Evolutionary conservation across 2,329 filamentous ascomycete species (phyloP).

Genomic region (Trichoderma afroharzianum): DNA sequence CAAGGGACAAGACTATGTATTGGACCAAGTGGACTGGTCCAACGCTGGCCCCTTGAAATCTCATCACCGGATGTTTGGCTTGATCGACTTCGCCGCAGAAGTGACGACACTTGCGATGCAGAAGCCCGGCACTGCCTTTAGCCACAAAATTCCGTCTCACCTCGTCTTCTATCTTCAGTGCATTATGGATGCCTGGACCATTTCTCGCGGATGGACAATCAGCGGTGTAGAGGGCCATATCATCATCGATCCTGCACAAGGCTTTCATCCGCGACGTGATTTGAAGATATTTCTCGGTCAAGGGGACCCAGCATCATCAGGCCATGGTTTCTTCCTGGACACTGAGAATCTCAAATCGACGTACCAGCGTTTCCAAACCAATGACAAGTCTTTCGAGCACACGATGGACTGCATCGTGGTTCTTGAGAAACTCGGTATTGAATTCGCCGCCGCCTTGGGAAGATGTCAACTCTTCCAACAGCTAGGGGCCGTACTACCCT

Average conservation of each 20-base stretch:
- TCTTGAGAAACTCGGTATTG: slow-evolving; percentile 10
- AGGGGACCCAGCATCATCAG: slow-evolving; percentile 23
- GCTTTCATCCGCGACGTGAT: slow-evolving; percentile 38
- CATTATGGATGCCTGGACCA: slow-evolving; percentile 45
- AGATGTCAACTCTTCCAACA: slow-evolving; percentile 19
- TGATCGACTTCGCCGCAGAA: slow-evolving; percentile 43
- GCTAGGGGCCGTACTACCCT: slow-evolving; percentile 32
- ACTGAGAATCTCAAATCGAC: background rate
- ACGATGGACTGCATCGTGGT: background rate
- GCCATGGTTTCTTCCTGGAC: slow-evolving; percentile 17
- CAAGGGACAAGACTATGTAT: slow-evolving; percentile 31
- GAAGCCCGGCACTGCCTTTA: slow-evolving; percentile 37
- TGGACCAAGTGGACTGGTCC: slow-evolving; percentile 42
- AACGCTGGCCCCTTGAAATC: slow-evolving; percentile 29
- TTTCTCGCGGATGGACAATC: slow-evolving; percentile 43
- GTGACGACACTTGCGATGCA: slow-evolving; percentile 46
- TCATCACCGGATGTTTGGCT: slow-evolving; percentile 38
- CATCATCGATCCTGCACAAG: slow-evolving; percentile 31
- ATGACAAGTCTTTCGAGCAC: background rate
- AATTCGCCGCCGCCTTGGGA: slow-evolving; percentile 23
- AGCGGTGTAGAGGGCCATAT: slow-evolving; percentile 33
- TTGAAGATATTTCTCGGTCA: slow-evolving; percentile 43
- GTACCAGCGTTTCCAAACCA: background rate
- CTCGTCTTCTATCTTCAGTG: slow-evolving; percentile 49
- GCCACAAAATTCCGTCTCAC: slow-evolving; percentile 41